Percentiles rank a stretch among this genome's conserved stretches.
Conservation (phyloP, 192 early-diverging fungal species). For the Umbelopsis isabellina region DNA sequence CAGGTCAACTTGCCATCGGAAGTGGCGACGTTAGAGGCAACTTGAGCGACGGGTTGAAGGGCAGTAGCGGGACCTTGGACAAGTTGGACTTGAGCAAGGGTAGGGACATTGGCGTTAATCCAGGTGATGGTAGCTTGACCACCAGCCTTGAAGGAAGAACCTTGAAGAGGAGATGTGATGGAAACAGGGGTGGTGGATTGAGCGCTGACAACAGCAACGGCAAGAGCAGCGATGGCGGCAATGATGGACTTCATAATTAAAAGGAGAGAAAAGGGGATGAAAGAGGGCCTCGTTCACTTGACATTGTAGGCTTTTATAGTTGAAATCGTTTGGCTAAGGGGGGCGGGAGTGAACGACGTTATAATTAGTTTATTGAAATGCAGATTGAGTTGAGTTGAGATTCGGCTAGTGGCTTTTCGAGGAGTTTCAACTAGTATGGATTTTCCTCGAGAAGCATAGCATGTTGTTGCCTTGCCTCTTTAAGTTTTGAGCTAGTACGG, state of each 20-base stretch:
- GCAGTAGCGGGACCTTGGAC: slow-evolving; percentile 29
- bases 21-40: slow-evolving; percentile 38
- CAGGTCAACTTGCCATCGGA: slow-evolving; percentile 19
- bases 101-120: slow-evolving; percentile 21
- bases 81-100: slow-evolving; percentile 28
- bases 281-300: background rate
- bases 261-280: slow-evolving; percentile 10
- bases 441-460: background rate
- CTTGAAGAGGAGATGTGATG: slow-evolving; percentile 34
- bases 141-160: slow-evolving; percentile 36
- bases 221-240: slow-evolving; percentile 26
- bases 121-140: slow-evolving; percentile 29
- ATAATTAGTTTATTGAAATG: slow-evolving; percentile 12
- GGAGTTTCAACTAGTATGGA: slow-evolving; percentile 15
- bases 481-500: background rate
- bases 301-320: background rate
- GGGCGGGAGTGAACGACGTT: background rate
- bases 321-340: too few relatives aligned
- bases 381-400: slow-evolving; percentile 2
- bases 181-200: slow-evolving; percentile 26
- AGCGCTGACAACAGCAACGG: slow-evolving; percentile 24
- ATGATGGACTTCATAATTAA: slow-evolving; percentile 31
- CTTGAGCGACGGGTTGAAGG: slow-evolving; percentile 26
- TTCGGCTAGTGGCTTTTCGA: slow-evolving; percentile 18
- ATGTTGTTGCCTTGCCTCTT: background rate